A percentile compares a stretch with the other conserved stretches of the same genome.
phyloP scores from a whole-genome alignment of 176 grass and related monocot species.

The Avena atlantica region DNA sequence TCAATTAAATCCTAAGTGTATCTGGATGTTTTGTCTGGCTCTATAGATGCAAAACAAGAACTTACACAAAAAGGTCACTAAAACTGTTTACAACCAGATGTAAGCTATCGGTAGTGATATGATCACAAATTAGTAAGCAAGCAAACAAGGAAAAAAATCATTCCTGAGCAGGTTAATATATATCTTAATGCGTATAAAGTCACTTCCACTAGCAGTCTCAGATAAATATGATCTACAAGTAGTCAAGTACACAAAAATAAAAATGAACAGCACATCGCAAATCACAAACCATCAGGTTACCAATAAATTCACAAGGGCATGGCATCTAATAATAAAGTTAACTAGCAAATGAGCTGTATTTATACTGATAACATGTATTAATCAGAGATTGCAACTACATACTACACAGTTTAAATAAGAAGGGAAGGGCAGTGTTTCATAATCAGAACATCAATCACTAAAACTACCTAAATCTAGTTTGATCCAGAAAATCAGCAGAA shows the following conservation, averaged over 20 bases:
- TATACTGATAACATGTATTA: too few species aligned
- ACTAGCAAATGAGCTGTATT: too few species aligned
- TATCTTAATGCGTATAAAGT: not conserved
- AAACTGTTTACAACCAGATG: not conserved
- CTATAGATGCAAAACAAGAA: conserved; percentile 6
- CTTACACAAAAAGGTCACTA: not conserved
- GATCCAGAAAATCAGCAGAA: too few species aligned
- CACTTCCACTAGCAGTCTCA: not conserved
- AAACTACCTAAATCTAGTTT: too few species aligned
- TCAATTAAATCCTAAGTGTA: not conserved
- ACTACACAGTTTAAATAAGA: not conserved
- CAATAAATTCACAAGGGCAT: not conserved
- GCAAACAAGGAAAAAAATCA: not conserved
- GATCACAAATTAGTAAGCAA: not conserved
- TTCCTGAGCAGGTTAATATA: not conserved
- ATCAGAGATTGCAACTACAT: too few species aligned
- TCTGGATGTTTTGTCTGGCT: not conserved
- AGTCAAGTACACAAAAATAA: too few species aligned
- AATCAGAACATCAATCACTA: too few species aligned
- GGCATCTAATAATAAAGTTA: too few species aligned
- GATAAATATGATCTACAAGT: too few species aligned
- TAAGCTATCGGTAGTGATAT: not conserved
- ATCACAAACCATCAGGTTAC: not conserved
- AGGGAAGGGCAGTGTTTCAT: not conserved
- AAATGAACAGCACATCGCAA: not conserved